These are phyloP conservation scores for Globisporangium parvum DNA, from an alignment of 352 stramenopile species.

Conservation along the genomic window DNA sequence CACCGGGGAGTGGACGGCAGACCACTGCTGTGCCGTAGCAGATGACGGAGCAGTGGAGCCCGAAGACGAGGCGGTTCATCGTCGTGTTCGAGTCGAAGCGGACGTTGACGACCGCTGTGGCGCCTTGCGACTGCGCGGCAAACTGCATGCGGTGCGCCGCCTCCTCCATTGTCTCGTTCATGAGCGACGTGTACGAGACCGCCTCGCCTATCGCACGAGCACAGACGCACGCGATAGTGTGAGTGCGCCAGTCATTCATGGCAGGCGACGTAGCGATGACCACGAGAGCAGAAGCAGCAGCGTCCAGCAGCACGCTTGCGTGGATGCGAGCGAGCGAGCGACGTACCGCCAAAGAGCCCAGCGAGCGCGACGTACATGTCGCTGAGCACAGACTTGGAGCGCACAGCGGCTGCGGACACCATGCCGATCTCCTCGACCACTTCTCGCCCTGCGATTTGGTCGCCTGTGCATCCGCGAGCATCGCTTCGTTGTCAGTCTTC, in stretches of 20 bases:
- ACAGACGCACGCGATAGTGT: background rate
- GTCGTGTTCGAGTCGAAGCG: constrained; percentile 82
- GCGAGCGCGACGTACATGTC: constrained; percentile 77
- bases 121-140: constrained; percentile 60
- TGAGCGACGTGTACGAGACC: constrained; percentile 67
- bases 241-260: background rate
- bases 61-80: constrained; percentile 83
- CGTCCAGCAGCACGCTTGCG: background rate
- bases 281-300: background rate
- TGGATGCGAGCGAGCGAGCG: background rate
- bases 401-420: constrained; percentile 67
- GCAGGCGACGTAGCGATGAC: too few relatives aligned
- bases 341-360: constrained; percentile 54
- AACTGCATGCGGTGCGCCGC: constrained; percentile 75
- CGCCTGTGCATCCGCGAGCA: constrained; percentile 23
- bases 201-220: constrained; percentile 36
- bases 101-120: constrained; percentile 74
- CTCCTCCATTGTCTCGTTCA: constrained; percentile 81
- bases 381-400: constrained; percentile 77
- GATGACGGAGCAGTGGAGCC: constrained; percentile 74
- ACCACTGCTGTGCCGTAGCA: constrained; percentile 75
- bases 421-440: constrained; percentile 71
- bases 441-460: constrained; percentile 60
- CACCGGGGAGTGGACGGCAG: constrained; percentile 21
- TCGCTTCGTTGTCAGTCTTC: background rate